Percentiles rank a stretch among this genome's conserved stretches.
These are phyloP conservation scores for Fusarium sacchari DNA, from an alignment of 2,329 filamentous ascomycete species.

Conservation along the genomic window DNA sequence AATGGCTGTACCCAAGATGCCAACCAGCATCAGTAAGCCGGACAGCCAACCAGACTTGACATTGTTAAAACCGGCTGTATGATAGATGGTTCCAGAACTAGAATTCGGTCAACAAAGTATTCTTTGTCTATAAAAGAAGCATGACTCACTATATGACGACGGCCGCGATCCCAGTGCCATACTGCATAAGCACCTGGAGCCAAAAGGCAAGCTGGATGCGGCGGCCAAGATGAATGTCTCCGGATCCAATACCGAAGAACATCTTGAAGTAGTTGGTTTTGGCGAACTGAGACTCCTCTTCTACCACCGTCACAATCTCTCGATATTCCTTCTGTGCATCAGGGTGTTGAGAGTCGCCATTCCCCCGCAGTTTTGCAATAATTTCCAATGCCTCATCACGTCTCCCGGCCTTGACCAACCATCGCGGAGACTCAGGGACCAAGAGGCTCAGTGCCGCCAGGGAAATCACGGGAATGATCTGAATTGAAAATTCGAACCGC, in stretches of 20 bases:
- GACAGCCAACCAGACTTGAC: conserved; percentile 50
- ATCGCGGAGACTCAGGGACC: background rate
- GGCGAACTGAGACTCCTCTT: conserved; percentile 47
- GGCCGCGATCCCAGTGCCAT: conserved; percentile 21
- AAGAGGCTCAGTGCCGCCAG: background rate
- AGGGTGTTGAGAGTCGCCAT: background rate
- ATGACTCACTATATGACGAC: conserved; percentile 17
- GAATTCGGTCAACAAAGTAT: background rate
- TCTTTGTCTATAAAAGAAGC: fast-evolving
- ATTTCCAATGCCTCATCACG: conserved; percentile 2
- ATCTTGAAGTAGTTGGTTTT: conserved; percentile 53
- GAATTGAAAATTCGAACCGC: conserved; percentile 7
- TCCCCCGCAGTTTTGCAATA: background rate
- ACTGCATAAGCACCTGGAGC: conserved; percentile 53
- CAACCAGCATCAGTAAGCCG: conserved; percentile 60
- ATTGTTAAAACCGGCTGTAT: background rate
- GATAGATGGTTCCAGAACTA: conserved; percentile 13
- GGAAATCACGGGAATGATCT: background rate
- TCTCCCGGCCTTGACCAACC: conserved; percentile 8
- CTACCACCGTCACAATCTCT: conserved; percentile 52
- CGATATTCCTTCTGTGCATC: conserved; percentile 45
- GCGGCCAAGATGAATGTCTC: conserved; percentile 50
- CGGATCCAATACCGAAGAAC: conserved; percentile 51
- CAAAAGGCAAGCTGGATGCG: conserved; percentile 52
- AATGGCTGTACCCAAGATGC: conserved; percentile 61